Percentiles rank a stretch among this genome's conserved stretches.
These are phyloP conservation scores for Acacia pycnantha DNA, from an alignment of 331 rosid species.

Conservation along the genomic window DNA sequence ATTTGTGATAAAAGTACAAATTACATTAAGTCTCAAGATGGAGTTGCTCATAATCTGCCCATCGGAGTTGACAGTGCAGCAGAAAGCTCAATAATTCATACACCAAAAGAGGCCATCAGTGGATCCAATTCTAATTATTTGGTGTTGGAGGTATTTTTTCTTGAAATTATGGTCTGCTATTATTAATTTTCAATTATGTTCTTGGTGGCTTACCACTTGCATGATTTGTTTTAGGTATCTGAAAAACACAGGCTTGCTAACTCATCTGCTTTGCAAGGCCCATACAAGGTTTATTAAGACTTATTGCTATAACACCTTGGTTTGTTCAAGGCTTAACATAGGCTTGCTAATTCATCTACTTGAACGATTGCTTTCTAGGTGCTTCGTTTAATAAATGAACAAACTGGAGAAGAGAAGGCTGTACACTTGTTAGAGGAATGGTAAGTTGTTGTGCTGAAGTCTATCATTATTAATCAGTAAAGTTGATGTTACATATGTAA, in stretches of 20 bases:
- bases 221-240: constrained; percentile 54
- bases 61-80: constrained; percentile 34
- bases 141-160: constrained; percentile 79
- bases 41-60: constrained; percentile 28
- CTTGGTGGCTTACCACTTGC: constrained; percentile 26
- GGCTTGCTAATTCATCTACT: constrained; percentile 12
- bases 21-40: constrained; percentile 45
- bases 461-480: constrained; percentile 4
- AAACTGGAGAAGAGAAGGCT: constrained; percentile 68
- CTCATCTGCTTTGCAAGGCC: constrained; percentile 47
- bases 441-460: constrained; percentile 38
- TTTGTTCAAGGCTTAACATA: not conserved
- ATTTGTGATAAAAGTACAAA: constrained; percentile 34
- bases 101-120: constrained; percentile 18
- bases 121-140: constrained; percentile 51
- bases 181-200: constrained; percentile 16
- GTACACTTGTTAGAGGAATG: constrained; percentile 74
- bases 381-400: constrained; percentile 84
- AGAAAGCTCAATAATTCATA: constrained; percentile 27
- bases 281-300: constrained; percentile 64
- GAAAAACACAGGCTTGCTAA: constrained; percentile 52
- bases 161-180: constrained; percentile 15
- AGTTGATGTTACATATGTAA: constrained; percentile 2
- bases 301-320: constrained; percentile 1
- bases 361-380: constrained; percentile 56